Evolutionary conservation across 192 early-diverging fungal genomes (phyloP).

Genomic region (Podila minutissima): DNA sequence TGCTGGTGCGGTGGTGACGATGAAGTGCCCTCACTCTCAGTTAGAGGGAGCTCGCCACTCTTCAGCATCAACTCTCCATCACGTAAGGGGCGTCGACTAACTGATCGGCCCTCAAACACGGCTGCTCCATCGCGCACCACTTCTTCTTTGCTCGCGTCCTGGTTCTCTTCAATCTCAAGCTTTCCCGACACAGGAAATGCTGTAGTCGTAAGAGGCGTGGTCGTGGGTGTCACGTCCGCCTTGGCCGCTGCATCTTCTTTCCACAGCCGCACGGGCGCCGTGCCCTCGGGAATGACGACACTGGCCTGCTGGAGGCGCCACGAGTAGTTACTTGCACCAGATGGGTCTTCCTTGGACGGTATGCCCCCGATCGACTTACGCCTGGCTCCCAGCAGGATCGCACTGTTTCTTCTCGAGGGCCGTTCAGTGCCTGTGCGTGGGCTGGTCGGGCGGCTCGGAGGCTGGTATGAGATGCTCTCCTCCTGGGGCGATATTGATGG

Average conservation of each 20-base stretch:
- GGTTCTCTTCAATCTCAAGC: not conserved
- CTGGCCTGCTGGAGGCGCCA: slow-evolving; percentile 13
- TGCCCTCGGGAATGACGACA: slow-evolving; percentile 11
- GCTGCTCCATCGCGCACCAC: slow-evolving; percentile 30
- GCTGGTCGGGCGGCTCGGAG: not conserved
- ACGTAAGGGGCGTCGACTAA: not conserved
- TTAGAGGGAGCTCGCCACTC: not conserved
- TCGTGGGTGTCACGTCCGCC: not conserved
- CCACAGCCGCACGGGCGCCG: slow-evolving; percentile 10
- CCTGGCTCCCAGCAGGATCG: not conserved
- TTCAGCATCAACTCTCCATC: not conserved
- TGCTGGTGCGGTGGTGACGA: too few relatives aligned
- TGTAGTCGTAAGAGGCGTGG: too few relatives aligned
- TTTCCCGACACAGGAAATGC: not conserved
- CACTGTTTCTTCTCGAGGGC: not conserved
- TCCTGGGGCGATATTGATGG: not conserved
- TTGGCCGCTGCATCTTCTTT: not conserved
- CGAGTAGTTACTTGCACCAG: not conserved
- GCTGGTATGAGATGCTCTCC: not conserved
- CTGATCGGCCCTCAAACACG: slow-evolving; percentile 30
- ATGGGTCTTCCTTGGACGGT: not conserved
- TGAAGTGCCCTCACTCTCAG: not conserved
- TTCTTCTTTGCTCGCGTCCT: not conserved
- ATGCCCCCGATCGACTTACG: not conserved
- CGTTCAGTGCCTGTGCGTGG: not conserved